Evolutionary conservation across 139 green algal genomes (phyloP).

Genomic region (Coccomyxa sp.): DNA sequence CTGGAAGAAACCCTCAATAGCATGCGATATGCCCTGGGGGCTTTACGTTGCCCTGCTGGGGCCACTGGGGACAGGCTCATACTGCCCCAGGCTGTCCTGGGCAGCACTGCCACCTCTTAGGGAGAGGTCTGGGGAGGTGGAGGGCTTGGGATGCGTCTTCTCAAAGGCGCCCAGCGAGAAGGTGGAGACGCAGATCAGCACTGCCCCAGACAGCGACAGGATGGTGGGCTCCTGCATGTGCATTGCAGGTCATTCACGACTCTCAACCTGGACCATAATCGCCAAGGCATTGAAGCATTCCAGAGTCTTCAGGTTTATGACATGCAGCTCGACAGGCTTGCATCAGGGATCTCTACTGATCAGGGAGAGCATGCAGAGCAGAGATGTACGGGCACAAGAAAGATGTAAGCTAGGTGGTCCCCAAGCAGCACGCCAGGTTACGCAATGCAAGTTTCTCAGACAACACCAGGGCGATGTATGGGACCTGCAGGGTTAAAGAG

Average conservation of each 20-base stretch:
- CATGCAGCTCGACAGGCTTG: not conserved
- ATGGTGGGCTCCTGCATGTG: constrained; percentile 12
- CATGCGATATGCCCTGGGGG: no score
- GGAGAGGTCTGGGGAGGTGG: not conserved
- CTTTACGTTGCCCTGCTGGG: no score
- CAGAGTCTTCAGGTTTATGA: not conserved
- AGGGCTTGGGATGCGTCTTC: not conserved
- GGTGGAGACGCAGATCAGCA: constrained; percentile 22
- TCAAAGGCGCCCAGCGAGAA: constrained; percentile 13
- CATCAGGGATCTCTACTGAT: not conserved
- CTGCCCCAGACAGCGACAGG: constrained; percentile 14
- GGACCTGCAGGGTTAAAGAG: not conserved
- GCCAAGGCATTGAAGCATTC: not conserved
- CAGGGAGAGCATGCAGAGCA: no score
- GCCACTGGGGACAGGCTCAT: no score
- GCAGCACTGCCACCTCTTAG: not conserved
- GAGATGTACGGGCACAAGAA: not conserved
- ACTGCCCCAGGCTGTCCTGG: not conserved
- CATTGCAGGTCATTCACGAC: not conserved
- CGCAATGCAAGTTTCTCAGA: no score
- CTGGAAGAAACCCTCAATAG: no score
- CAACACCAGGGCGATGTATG: no score
- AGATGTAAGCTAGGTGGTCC: no score
- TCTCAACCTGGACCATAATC: not conserved
- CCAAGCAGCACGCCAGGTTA: no score